Conservation (phyloP, 1,284 basidiomycete species). For the Tremellales sp. region DNA sequence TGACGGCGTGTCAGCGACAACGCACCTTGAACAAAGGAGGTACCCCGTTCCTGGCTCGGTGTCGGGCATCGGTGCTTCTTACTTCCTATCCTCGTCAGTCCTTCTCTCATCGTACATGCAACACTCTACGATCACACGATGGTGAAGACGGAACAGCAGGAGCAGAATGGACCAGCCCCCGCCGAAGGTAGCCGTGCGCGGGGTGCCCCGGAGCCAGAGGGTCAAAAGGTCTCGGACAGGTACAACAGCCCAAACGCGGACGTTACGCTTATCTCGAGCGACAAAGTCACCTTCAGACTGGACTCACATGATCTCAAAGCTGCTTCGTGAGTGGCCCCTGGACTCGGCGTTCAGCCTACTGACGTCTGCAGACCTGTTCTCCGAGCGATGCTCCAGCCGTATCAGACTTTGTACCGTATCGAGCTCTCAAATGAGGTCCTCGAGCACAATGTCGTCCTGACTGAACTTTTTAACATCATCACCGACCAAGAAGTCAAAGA, state of each 20-base stretch:
- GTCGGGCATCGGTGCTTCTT: no score
- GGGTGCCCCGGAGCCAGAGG: no score
- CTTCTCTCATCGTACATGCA: no score
- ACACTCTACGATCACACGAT: no score
- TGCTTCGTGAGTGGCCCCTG: neutral
- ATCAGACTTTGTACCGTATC: neutral
- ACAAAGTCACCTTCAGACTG: neutral
- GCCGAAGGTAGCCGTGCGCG: no score
- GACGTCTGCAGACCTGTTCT: neutral
- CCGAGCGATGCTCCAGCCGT: neutral
- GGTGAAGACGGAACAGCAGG: no score
- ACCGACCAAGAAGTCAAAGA: neutral
- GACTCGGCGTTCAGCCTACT: neutral
- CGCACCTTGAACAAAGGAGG: no score
- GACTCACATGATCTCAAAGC: neutral
- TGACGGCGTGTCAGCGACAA: no score
- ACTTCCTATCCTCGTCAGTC: no score
- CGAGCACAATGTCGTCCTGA: neutral
- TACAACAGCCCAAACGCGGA: conserved; percentile 2
- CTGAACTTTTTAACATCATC: neutral
- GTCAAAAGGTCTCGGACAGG: no score
- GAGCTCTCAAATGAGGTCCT: neutral
- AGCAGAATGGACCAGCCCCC: no score
- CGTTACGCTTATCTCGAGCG: conserved; percentile 3
- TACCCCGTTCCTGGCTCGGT: no score